Evolutionary conservation across 1,284 basidiomycete species (phyloP), one percentile per base, ranked within the genome.

Genomic region (Cystobasidium pallidum): DNA sequence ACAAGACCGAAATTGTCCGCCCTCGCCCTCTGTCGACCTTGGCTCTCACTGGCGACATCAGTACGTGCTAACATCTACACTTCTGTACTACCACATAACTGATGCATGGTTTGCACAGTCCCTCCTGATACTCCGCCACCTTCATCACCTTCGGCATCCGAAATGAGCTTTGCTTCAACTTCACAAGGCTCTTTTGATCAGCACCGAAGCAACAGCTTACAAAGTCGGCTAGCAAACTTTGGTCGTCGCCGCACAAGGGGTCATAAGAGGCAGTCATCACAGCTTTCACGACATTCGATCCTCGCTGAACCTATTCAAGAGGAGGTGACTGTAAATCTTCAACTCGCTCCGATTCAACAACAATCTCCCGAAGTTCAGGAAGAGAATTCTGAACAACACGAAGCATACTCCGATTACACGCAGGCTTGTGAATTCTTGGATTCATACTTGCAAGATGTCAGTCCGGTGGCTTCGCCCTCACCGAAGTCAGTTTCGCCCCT

Each of bases 61-160:
- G 68, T 71, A 34, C 39, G 61, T 36, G 3, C n/a, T 15, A 21
- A 11, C 13, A 17, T 11, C 6, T 15, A 13, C 2, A 39, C 2
- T 4, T 17, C 34, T 32, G 13, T 3, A 17, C 21, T 30, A 61
- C 32, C 55, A 13, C 30, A 32, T 17, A 21, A 13, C 47, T 54
- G 6, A 54, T 28, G 11, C 7, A 36, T 28, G 24, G n/a, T 10
- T 19, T 64, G n/a, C 13, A n/a, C 39, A 71, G 68, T 71, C 24
- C 68, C 68, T 8, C 68, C 68, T 36, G 68, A 71, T 39, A 71
- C 68, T 7, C 68, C 68, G 3, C 68, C 68, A 10, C 68, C 68
- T 21, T 71, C 68, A n/a, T 71, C 68, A 36, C 68, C 68, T 19
- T 71, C 68, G 8, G 68, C 68, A 10, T 71, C 68, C 7, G 68